These are phyloP conservation scores for Globisporangium cylindrosporum DNA, from an alignment of 352 stramenopile genomes.

Conservation along the genomic window DNA sequence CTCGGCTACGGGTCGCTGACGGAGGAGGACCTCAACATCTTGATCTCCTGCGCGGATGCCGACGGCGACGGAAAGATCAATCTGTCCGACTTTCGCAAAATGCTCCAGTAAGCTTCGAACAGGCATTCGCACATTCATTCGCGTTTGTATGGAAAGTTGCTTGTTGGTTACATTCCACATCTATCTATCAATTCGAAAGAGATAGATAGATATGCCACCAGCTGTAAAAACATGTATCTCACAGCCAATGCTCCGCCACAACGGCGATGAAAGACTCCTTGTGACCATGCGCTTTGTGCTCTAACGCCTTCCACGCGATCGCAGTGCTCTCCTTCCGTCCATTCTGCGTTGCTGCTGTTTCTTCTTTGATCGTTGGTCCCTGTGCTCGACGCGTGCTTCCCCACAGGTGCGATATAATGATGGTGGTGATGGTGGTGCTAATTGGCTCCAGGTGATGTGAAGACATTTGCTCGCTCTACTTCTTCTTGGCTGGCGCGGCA, in stretches of 20 bases:
- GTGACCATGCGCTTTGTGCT: constrained; percentile 1
- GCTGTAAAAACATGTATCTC: neutral
- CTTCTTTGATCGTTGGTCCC: neutral
- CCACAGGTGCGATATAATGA: constrained; percentile 12
- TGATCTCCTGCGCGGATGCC: constrained; percentile 83
- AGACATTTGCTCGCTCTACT: constrained; percentile 9
- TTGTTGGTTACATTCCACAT: neutral
- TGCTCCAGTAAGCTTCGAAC: constrained; percentile 35
- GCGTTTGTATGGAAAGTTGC: neutral
- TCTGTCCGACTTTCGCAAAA: constrained; percentile 77
- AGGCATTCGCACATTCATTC: neutral
- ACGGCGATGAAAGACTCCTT: neutral
- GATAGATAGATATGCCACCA: neutral
- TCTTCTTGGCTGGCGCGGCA: constrained; percentile 33
- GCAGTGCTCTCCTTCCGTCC: neutral
- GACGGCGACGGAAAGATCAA: constrained; percentile 82
- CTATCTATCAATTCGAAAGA: neutral
- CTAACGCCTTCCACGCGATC: neutral
- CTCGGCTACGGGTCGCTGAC: constrained; percentile 77
- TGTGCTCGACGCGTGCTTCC: neutral
- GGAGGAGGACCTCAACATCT: constrained; percentile 80
- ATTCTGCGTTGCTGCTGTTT: neutral
- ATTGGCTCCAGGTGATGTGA: neutral
- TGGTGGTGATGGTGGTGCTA: neutral
- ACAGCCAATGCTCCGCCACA: neutral